Conservation (phyloP, 176 grass and related monocot genomes). For the Oryza nivara region DNA sequence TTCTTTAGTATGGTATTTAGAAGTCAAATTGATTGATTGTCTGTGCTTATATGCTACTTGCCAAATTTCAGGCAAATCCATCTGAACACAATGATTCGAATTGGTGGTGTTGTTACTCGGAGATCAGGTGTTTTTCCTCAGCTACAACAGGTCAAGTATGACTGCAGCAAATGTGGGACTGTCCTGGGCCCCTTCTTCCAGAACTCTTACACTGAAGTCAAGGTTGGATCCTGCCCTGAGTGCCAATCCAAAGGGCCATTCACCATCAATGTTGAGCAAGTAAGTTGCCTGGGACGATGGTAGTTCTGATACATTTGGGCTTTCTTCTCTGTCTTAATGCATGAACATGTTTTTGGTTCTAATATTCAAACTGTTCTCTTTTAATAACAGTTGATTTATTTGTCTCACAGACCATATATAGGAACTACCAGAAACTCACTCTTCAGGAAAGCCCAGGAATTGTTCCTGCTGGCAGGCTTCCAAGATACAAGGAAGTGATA, state of each 20-base stretch:
- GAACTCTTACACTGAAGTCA: slow-evolving; percentile 96
- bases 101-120: slow-evolving; percentile 93
- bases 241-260: slow-evolving; percentile 97
- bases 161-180: slow-evolving; percentile 90
- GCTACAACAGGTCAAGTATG: slow-evolving; percentile 96
- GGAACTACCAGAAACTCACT: slow-evolving; percentile 96
- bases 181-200: slow-evolving; percentile 96
- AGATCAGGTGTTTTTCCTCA: slow-evolving; percentile 94
- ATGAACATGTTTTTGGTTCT: background rate
- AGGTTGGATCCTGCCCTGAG: slow-evolving; percentile 92
- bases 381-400: slow-evolving; percentile 10
- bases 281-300: slow-evolving; percentile 29
- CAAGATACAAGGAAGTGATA: slow-evolving; percentile 99
- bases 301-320: background rate
- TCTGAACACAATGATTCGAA: slow-evolving; percentile 98
- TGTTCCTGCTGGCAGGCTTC: slow-evolving; percentile 94
- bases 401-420: slow-evolving; percentile 80
- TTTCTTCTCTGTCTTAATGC: slow-evolving; percentile 10
- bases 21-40: slow-evolving; percentile 6
- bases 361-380: slow-evolving; percentile 4
- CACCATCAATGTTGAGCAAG: slow-evolving; percentile 94
- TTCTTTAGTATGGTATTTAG: slow-evolving; percentile 2
- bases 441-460: slow-evolving; percentile 98
- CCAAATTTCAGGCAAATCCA: slow-evolving; percentile 80
- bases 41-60: slow-evolving; percentile 33